phyloP scores from a whole-genome alignment of 805 yeast genomes.

The Vanderwaltozyma yarrowii region DNA sequence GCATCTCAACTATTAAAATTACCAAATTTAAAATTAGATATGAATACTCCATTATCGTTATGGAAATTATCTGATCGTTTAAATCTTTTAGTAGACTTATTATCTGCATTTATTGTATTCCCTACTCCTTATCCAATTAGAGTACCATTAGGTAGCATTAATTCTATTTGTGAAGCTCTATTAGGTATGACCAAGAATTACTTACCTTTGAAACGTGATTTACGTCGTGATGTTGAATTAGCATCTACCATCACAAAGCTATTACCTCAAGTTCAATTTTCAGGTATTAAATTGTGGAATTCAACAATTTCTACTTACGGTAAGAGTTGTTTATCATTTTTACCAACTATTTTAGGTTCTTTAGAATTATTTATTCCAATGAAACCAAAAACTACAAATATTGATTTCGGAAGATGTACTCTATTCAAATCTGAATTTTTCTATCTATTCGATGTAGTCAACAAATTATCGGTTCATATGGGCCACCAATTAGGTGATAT shows the following conservation, averaged over 20 bases:
- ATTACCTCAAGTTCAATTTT: slow-evolving; percentile 34
- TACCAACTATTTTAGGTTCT: slow-evolving; percentile 39
- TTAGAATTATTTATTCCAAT: slow-evolving; percentile 55
- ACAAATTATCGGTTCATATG: slow-evolving; percentile 17
- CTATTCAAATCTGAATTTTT: slow-evolving; percentile 16
- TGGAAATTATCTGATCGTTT: slow-evolving; percentile 44
- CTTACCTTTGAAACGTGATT: slow-evolving; percentile 45
- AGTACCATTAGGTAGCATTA: slow-evolving; percentile 53
- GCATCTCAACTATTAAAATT: slow-evolving; percentile 24
- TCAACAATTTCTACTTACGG: slow-evolving; percentile 21
- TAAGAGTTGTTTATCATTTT: slow-evolving; percentile 36
- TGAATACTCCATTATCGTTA: slow-evolving; percentile 44
- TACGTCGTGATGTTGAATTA: slow-evolving; percentile 43
- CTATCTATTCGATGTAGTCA: slow-evolving; percentile 15
- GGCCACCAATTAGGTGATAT: slow-evolving; percentile 38
- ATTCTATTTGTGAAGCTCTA: slow-evolving; percentile 43
- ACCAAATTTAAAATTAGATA: slow-evolving; percentile 46
- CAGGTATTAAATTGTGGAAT: slow-evolving; percentile 36
- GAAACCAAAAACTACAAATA: slow-evolving; percentile 28
- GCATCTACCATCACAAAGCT: slow-evolving; percentile 36
- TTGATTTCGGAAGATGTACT: slow-evolving; percentile 31
- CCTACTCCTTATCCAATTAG: slow-evolving; percentile 46
- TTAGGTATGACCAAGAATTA: slow-evolving; percentile 46
- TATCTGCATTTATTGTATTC: slow-evolving; percentile 38
- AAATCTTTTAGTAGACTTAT: slow-evolving; percentile 34